phyloP scores from a whole-genome alignment of 2,329 filamentous ascomycete genomes.

The Fusarium liriodendri region DNA sequence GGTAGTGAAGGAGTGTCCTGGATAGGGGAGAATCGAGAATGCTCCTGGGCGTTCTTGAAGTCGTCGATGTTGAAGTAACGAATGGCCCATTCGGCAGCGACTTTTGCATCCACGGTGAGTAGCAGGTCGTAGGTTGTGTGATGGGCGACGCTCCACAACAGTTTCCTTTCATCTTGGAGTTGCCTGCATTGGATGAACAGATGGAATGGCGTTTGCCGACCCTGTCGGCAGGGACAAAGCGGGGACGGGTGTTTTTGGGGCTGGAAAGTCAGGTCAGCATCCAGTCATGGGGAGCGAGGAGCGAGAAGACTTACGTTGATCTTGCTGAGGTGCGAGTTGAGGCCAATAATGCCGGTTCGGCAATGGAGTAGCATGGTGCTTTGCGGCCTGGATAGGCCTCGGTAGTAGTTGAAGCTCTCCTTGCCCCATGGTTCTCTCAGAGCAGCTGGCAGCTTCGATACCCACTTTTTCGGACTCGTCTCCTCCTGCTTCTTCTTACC shows the following conservation, averaged over 20 bases:
- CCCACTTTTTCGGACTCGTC: too few species aligned
- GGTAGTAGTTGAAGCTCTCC: conserved; percentile 1
- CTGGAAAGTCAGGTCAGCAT: neutral
- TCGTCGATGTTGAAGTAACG: conserved; percentile 6
- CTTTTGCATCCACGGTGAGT: neutral
- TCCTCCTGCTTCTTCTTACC: too few species aligned
- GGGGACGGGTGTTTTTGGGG: neutral
- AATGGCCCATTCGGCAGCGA: conserved; percentile 12
- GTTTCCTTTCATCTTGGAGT: neutral
- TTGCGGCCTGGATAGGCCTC: neutral
- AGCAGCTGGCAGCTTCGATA: neutral
- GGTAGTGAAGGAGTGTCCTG: neutral
- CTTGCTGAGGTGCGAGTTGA: conserved; percentile 5
- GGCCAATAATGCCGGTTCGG: conserved; percentile 12
- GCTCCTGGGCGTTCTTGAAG: neutral
- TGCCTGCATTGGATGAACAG: neutral
- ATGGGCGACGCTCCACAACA: neutral
- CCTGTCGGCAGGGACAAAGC: neutral
- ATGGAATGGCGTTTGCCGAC: neutral
- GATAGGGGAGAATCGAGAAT: neutral
- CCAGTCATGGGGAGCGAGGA: neutral
- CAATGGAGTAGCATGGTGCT: conserved; percentile 23
- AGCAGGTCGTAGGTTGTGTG: neutral
- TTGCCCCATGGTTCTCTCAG: neutral
- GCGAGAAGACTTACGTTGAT: neutral